These are phyloP conservation scores for Colletotrichum aenigma DNA, from an alignment of 2,329 filamentous ascomycete species.

Conservation along the genomic window DNA sequence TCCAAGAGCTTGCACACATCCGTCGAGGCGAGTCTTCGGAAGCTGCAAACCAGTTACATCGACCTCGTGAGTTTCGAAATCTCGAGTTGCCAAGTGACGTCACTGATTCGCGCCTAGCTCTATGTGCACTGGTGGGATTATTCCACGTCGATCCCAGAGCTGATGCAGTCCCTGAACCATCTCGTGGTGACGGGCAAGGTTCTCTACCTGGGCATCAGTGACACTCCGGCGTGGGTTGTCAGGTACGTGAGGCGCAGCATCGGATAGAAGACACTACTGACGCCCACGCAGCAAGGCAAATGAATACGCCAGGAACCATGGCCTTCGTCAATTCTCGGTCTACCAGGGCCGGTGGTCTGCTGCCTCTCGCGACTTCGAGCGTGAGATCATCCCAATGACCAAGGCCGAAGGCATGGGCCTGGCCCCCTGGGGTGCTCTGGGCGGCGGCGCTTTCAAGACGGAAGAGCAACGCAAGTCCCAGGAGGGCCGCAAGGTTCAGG, in stretches of 20 bases:
- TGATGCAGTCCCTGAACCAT: slow-evolving; percentile 72
- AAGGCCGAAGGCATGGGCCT: slow-evolving; percentile 65
- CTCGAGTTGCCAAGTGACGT: not conserved
- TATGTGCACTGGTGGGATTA: slow-evolving; percentile 74
- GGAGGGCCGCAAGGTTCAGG: slow-evolving; percentile 41
- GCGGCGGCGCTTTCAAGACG: slow-evolving; percentile 40
- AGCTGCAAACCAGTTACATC: slow-evolving; percentile 71
- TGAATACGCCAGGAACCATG: slow-evolving; percentile 72
- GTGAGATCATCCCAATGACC: slow-evolving; percentile 72
- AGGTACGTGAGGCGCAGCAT: slow-evolving; percentile 30
- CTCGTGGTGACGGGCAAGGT: slow-evolving; percentile 67
- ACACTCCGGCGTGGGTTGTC: slow-evolving; percentile 74
- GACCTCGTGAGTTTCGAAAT: slow-evolving; percentile 54
- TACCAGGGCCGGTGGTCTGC: slow-evolving; percentile 72
- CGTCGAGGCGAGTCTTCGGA: slow-evolving; percentile 59
- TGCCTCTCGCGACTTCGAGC: slow-evolving; percentile 68
- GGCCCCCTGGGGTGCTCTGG: slow-evolving; percentile 58
- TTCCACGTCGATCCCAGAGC: slow-evolving; percentile 65
- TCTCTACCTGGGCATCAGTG: slow-evolving; percentile 68
- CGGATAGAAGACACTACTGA: not conserved
- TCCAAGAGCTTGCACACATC: slow-evolving; percentile 64
- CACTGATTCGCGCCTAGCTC: slow-evolving; percentile 38
- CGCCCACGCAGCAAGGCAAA: slow-evolving; percentile 57
- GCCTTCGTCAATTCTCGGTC: slow-evolving; percentile 71
- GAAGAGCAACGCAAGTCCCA: slow-evolving; percentile 31